These are phyloP conservation scores for Chytriomyces sp. DNA, from an alignment of 192 early-diverging fungal genomes.

Conservation along the genomic window DNA sequence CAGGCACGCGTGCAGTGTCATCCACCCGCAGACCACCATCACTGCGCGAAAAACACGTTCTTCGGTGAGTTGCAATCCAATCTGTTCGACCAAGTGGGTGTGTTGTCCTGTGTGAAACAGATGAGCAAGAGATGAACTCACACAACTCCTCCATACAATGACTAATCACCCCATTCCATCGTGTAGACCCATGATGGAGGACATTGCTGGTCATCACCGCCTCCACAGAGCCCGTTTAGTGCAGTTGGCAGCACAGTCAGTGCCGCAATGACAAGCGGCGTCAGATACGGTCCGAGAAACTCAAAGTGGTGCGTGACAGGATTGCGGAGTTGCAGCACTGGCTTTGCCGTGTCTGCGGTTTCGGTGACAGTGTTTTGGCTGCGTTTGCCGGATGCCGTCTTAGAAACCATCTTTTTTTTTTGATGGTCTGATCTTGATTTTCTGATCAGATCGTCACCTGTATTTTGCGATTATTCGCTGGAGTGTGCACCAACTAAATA, in stretches of 20 bases:
- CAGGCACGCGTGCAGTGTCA: not conserved
- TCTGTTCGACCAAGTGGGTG: too few species aligned
- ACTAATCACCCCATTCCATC: too few species aligned
- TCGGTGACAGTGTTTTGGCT: too few species aligned
- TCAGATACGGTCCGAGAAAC: constrained; percentile 67
- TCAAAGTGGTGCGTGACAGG: constrained; percentile 71
- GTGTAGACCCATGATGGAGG: constrained; percentile 21
- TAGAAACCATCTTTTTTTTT: not conserved
- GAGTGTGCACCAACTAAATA: too few species aligned
- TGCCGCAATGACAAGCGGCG: constrained; percentile 35
- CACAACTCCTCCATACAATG: too few species aligned
- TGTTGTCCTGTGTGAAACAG: too few species aligned
- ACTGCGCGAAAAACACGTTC: too few species aligned
- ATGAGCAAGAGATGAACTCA: too few species aligned
- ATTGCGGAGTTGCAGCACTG: not conserved
- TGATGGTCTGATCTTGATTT: constrained; percentile 1
- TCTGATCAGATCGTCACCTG: not conserved
- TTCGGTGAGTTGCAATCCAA: too few species aligned
- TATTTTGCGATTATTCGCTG: too few species aligned
- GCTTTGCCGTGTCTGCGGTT: not conserved
- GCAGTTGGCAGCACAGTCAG: constrained; percentile 18
- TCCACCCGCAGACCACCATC: not conserved
- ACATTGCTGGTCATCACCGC: constrained; percentile 13
- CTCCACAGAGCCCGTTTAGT: constrained; percentile 32
- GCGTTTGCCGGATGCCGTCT: not conserved